Conservation (phyloP, 78 protist species). For the Dictyostelium purpureum region DNA sequence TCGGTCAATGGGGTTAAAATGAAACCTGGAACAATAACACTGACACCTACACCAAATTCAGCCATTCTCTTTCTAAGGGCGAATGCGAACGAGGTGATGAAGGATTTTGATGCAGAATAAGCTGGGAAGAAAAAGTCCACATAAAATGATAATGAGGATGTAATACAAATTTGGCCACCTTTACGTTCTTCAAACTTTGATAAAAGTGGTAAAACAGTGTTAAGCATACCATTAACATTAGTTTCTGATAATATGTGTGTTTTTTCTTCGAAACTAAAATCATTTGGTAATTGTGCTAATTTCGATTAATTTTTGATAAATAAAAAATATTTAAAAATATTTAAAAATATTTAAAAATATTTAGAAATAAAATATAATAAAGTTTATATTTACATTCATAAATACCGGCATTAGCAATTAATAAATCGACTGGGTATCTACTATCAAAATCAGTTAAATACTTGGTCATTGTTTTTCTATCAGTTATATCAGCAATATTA, state of each 20-base stretch:
- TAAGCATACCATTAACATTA: slow-evolving; percentile 16
- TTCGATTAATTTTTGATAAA: too few relatives aligned
- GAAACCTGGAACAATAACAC: slow-evolving; percentile 8
- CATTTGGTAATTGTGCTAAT: neutral
- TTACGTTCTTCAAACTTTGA: neutral
- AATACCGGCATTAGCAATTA: slow-evolving; percentile 40
- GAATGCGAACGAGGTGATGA: neutral
- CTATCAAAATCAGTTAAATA: neutral
- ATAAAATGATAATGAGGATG: neutral
- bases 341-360: too few relatives aligned
- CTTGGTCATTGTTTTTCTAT: neutral
- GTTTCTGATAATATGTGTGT: neutral
- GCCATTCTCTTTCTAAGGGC: neutral
- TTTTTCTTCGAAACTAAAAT: slow-evolving; percentile 9
- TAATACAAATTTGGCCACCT: slow-evolving; percentile 4
- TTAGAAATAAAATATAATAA: too few relatives aligned
- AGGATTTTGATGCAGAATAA: neutral
- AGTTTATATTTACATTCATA: neutral
- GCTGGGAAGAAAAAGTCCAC: neutral
- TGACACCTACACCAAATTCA: neutral
- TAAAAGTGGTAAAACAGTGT: slow-evolving; percentile 14
- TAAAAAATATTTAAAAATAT: neutral
- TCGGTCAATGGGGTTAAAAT: neutral
- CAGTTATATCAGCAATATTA: neutral
- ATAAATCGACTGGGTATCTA: slow-evolving; percentile 3